A percentile compares a stretch with the other conserved stretches of the same genome.
Conservation (phyloP, 2,329 filamentous ascomycete species). For the Pleoardoris graminearum region DNA sequence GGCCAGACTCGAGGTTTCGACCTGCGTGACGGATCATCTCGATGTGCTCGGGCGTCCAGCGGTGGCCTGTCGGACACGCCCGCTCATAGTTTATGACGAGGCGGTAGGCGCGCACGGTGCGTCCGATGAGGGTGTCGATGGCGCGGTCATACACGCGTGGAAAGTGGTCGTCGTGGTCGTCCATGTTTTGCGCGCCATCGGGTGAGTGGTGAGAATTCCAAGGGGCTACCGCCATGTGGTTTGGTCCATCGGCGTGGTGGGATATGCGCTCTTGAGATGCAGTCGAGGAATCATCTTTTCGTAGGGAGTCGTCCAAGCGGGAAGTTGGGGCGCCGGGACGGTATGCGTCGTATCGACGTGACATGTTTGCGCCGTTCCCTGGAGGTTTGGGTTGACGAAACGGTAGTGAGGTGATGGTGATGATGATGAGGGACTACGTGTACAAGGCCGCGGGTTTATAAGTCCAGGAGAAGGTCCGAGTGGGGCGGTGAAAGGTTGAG, state of each 20-base stretch:
- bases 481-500: neutral
- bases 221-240: neutral
- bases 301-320: neutral
- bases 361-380: neutral
- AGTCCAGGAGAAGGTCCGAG: neutral
- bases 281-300: neutral
- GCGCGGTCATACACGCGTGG: conserved; percentile 14
- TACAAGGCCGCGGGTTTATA: neutral
- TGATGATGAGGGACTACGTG: neutral
- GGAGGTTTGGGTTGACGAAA: neutral
- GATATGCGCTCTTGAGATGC: neutral
- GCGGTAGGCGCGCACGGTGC: conserved; percentile 24
- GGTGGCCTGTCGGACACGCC: conserved; percentile 19
- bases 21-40: conserved; percentile 14
- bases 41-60: conserved; percentile 22
- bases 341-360: neutral
- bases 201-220: too few species aligned
- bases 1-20: conserved; percentile 5
- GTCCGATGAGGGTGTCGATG: conserved; percentile 17
- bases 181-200: neutral
- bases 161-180: neutral
- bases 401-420: neutral
- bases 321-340: neutral
- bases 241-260: neutral
- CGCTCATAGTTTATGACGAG: conserved; percentile 22